phyloP scores from a whole-genome alignment of 306 rosid species.

The Casuarina glauca region DNA sequence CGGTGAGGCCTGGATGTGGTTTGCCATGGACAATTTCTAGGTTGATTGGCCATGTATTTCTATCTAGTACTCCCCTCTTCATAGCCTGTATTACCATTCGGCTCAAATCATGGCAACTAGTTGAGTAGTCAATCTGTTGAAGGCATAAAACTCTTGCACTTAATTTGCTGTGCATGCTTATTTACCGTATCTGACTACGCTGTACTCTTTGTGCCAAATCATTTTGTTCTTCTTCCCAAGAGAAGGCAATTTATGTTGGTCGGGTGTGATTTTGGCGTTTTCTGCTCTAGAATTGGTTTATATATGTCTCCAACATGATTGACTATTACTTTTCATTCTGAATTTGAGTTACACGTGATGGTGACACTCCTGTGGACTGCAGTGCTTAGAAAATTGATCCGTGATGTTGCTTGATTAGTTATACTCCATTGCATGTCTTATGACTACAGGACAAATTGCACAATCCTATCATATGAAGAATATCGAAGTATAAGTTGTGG shows the following conservation, averaged over 20 bases:
- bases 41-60: background rate
- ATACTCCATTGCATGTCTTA: background rate
- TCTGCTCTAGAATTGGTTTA: background rate
- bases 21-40: background rate
- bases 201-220: background rate
- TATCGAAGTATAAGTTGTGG: background rate
- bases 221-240: constrained; percentile 1
- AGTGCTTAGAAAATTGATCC: background rate
- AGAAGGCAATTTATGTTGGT: background rate
- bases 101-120: background rate
- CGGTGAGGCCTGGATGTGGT: background rate
- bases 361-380: background rate
- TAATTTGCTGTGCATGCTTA: background rate
- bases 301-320: background rate
- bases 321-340: background rate
- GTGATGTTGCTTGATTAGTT: background rate
- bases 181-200: background rate
- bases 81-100: background rate
- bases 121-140: constrained; percentile 6
- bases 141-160: background rate
- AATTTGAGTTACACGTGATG: background rate
- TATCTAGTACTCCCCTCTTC: constrained; percentile 11
- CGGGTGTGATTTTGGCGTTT: background rate
- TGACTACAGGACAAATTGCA: background rate
- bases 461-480: background rate